Conservation (phyloP, 805 yeast species). For the Teunomyces pallodes region DNA sequence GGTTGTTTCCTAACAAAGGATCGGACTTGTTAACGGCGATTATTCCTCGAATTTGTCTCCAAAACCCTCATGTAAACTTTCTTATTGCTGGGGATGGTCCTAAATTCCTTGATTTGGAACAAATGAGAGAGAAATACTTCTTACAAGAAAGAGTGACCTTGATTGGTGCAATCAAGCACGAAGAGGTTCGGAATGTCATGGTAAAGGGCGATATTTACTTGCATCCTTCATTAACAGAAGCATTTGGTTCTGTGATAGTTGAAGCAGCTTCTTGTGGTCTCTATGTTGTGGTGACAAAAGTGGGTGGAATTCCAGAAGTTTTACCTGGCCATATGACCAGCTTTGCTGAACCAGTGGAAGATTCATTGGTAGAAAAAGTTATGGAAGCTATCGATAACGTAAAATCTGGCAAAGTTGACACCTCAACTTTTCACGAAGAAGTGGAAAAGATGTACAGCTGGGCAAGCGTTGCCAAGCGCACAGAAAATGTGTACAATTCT, state of each 20-base stretch:
- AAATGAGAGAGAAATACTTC: slow-evolving; percentile 84
- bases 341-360: slow-evolving; percentile 85
- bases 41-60: slow-evolving; percentile 76
- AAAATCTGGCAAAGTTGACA: slow-evolving; percentile 58
- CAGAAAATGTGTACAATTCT: slow-evolving; percentile 74
- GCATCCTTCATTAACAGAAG: slow-evolving; percentile 94
- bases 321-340: slow-evolving; percentile 90
- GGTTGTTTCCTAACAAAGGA: slow-evolving; percentile 95
- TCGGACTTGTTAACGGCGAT: slow-evolving; percentile 83
- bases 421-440: slow-evolving; percentile 73
- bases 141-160: slow-evolving; percentile 85
- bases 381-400: slow-evolving; percentile 64
- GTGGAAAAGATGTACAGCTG: slow-evolving; percentile 86
- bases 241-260: slow-evolving; percentile 94
- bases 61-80: slow-evolving; percentile 64
- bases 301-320: slow-evolving; percentile 98
- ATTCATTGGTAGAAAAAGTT: slow-evolving; percentile 71
- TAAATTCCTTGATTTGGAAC: slow-evolving; percentile 87
- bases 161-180: slow-evolving; percentile 87
- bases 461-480: slow-evolving; percentile 82
- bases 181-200: slow-evolving; percentile 90
- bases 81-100: slow-evolving; percentile 98
- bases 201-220: slow-evolving; percentile 88
- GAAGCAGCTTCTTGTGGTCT: slow-evolving; percentile 98
- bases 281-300: slow-evolving; percentile 89